Percentiles rank a stretch among this genome's conserved stretches.
Conservation (phyloP, 1,139 yeast genomes). For the Geotrichum citri-aurantii region DNA sequence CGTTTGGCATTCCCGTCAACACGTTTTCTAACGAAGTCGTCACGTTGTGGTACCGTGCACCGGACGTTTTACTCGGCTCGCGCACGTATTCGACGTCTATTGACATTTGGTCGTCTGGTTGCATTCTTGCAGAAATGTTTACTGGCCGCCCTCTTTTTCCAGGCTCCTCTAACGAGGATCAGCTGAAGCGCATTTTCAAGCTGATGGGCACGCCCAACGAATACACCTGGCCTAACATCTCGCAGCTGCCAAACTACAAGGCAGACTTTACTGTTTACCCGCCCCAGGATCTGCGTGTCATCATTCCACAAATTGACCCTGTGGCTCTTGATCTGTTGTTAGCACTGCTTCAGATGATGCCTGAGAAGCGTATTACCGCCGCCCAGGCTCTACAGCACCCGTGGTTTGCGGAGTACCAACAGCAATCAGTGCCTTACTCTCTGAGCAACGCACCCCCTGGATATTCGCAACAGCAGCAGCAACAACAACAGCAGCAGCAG, state of each 20-base stretch:
- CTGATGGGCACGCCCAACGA: slow-evolving; percentile 97
- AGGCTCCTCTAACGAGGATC: slow-evolving; percentile 94
- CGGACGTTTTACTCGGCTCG: slow-evolving; percentile 92
- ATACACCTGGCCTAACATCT: slow-evolving; percentile 91
- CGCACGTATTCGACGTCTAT: slow-evolving; percentile 93
- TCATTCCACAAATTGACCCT: slow-evolving; percentile 73
- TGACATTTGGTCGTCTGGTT: slow-evolving; percentile 98
- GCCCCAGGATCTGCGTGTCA: slow-evolving; percentile 74
- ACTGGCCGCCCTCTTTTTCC: slow-evolving; percentile 97
- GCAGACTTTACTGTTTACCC: slow-evolving; percentile 71
- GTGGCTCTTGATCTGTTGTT: slow-evolving; percentile 74
- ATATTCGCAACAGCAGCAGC: slow-evolving; percentile 13
- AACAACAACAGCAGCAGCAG: background rate
- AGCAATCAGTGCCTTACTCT: slow-evolving; percentile 9
- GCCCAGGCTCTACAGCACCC: slow-evolving; percentile 91
- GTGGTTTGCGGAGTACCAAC: slow-evolving; percentile 77
- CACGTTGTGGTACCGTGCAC: slow-evolving; percentile 97
- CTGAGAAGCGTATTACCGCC: slow-evolving; percentile 86
- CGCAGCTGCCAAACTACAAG: slow-evolving; percentile 78
- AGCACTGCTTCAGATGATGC: slow-evolving; percentile 80
- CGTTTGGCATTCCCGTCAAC: slow-evolving; percentile 96
- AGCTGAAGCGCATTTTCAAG: slow-evolving; percentile 78
- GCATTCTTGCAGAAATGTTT: slow-evolving; percentile 96
- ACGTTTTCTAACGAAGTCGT: slow-evolving; percentile 97
- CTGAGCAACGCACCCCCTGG: slow-evolving; percentile 13